Evolutionary conservation across 2,329 filamentous ascomycete genomes (phyloP).

Genomic region (Beauveria medogensis): DNA sequence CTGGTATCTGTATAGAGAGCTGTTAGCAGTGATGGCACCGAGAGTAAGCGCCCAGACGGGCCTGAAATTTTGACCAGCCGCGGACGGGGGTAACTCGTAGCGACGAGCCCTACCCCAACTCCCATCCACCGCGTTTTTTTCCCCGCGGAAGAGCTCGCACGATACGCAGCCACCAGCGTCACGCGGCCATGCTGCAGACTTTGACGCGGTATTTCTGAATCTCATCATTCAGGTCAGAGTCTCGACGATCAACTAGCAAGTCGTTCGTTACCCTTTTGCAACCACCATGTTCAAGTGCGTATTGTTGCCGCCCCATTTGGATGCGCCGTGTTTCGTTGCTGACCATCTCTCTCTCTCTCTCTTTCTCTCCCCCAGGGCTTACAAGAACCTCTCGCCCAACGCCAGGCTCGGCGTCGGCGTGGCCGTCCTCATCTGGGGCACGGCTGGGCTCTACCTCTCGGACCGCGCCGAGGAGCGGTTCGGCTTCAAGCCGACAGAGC

Average conservation of each 20-base stretch:
- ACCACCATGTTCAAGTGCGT: no score
- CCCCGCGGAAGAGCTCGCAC: background rate
- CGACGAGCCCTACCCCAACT: background rate
- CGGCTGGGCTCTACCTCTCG: conserved; percentile 62
- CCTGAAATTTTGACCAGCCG: background rate
- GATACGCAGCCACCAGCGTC: background rate
- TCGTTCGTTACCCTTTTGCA: no score
- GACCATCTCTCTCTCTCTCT: background rate
- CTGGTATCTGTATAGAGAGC: background rate
- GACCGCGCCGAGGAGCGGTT: conserved; percentile 66
- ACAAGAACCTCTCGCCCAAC: conserved; percentile 61
- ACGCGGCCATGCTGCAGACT: background rate
- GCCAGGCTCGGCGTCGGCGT: conserved; percentile 65
- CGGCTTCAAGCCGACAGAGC: conserved; percentile 62
- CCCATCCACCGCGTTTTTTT: background rate
- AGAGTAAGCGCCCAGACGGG: background rate
- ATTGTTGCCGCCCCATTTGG: no score
- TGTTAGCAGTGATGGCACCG: background rate
- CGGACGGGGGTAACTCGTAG: background rate
- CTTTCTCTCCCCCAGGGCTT: conserved; percentile 42
- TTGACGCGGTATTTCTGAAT: no score
- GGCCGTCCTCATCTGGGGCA: conserved; percentile 69
- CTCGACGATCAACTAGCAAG: no score
- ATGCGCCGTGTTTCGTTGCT: background rate
- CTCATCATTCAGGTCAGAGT: no score